These are phyloP conservation scores for Globisporangium nunn DNA, from an alignment of 352 stramenopile genomes.

Conservation along the genomic window DNA sequence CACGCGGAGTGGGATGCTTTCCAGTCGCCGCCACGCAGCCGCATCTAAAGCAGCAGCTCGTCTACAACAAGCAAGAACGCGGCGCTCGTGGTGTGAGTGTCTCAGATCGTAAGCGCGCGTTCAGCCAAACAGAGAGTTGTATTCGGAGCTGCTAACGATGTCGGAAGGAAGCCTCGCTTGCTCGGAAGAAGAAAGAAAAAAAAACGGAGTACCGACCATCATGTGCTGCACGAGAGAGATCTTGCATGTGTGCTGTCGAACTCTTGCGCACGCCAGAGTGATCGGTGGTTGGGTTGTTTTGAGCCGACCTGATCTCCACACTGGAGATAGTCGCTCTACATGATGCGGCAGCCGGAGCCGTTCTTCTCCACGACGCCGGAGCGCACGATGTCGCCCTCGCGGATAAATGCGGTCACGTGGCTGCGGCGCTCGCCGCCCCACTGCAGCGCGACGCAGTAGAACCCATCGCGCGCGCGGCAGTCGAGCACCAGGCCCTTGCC, in stretches of 20 bases:
- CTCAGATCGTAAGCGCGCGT: neutral
- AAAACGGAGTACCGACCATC: too few relatives aligned
- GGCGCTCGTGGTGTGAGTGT: too few relatives aligned
- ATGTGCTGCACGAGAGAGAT: too few relatives aligned
- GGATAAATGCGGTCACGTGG: conserved; percentile 61
- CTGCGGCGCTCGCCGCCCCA: conserved; percentile 43
- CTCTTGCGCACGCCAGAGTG: too few relatives aligned
- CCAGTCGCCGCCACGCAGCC: conserved; percentile 4
- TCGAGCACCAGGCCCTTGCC: conserved; percentile 63
- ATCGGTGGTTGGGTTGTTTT: too few relatives aligned
- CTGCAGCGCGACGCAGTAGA: conserved; percentile 67
- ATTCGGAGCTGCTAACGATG: too few relatives aligned
- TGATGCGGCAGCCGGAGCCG: conserved; percentile 54
- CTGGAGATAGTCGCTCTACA: conserved; percentile 29
- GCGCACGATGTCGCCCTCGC: conserved; percentile 43
- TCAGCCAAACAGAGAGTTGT: conserved; percentile 2
- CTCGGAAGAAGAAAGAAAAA: too few relatives aligned
- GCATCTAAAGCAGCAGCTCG: neutral
- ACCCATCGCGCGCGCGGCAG: conserved; percentile 49
- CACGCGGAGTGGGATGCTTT: conserved; percentile 46
- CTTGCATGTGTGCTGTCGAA: too few relatives aligned
- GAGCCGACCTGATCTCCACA: too few relatives aligned
- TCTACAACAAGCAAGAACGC: too few relatives aligned
- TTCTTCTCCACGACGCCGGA: conserved; percentile 49
- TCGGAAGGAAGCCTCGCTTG: too few relatives aligned